These are phyloP conservation scores for Diaporthe sp. DNA, from an alignment of 2,329 filamentous ascomycete species.

Conservation along the genomic window DNA sequence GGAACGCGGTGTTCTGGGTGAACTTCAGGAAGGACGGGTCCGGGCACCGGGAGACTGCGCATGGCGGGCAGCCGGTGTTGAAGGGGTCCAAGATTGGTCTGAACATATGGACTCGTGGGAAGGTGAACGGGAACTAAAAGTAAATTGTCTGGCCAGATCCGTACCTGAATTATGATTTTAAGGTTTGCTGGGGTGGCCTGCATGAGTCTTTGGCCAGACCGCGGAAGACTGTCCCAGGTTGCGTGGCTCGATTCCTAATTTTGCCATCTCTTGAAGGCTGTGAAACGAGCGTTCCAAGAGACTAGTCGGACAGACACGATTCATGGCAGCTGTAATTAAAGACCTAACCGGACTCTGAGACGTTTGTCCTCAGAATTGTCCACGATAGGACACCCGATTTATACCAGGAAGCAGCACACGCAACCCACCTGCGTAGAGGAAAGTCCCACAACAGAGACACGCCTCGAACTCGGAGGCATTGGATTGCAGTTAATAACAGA, in stretches of 20 bases:
- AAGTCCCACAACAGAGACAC: no score
- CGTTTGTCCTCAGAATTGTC: neutral
- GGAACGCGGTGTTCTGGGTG: slow-evolving; percentile 71
- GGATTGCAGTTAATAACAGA: neutral
- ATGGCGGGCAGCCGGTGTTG: slow-evolving; percentile 65
- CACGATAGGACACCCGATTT: no score
- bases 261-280: neutral
- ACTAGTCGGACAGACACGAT: neutral
- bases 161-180: slow-evolving; percentile 3
- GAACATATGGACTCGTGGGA: slow-evolving; percentile 68
- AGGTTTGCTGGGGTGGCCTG: slow-evolving; percentile 10
- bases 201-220: neutral
- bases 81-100: slow-evolving; percentile 67
- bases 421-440: no score
- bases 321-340: neutral
- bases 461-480: slow-evolving; percentile 9
- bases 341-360: neutral
- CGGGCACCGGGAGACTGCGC: slow-evolving; percentile 66
- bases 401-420: neutral
- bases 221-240: neutral
- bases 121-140: neutral
- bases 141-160: neutral
- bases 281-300: slow-evolving; percentile 21
- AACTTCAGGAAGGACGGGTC: slow-evolving; percentile 67
- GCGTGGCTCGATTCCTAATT: neutral